A percentile compares a stretch with the other conserved stretches of the same genome.
Evolutionary conservation across 805 yeast genomes (phyloP).

Genomic region (Candida nitratophila): DNA sequence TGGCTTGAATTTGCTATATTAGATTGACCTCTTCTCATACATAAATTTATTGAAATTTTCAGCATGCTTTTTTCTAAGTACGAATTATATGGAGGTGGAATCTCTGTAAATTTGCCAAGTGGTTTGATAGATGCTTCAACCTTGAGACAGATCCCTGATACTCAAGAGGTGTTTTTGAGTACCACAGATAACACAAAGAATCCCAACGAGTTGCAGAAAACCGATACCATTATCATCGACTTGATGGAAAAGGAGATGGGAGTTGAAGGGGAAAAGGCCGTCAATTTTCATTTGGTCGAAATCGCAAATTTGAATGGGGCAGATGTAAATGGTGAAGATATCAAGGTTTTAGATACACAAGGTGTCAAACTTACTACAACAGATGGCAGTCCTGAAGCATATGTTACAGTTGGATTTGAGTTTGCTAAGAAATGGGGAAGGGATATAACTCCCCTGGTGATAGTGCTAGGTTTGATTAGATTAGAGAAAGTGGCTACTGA

Average conservation of each 20-base stretch:
- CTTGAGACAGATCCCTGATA: slow-evolving; percentile 82
- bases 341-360: background rate
- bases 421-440: slow-evolving; percentile 48
- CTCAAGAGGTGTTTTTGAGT: slow-evolving; percentile 82
- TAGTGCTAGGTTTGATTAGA: slow-evolving; percentile 53
- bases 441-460: slow-evolving; percentile 30
- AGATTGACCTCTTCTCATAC: too few relatives aligned
- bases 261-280: slow-evolving; percentile 31
- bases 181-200: slow-evolving; percentile 17
- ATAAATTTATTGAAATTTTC: too few relatives aligned
- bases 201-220: slow-evolving; percentile 24
- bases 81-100: slow-evolving; percentile 76
- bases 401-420: slow-evolving; percentile 31
- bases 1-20: too few relatives aligned
- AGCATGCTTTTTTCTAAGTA: too few relatives aligned
- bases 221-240: slow-evolving; percentile 60
- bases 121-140: slow-evolving; percentile 69
- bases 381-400: slow-evolving; percentile 1
- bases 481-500: slow-evolving; percentile 49
- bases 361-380: background rate
- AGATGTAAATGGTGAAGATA: slow-evolving; percentile 2
- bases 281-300: slow-evolving; percentile 50
- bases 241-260: slow-evolving; percentile 44
- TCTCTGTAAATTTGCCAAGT: slow-evolving; percentile 49
- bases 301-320: slow-evolving; percentile 33